Conservation (phyloP, 2,329 filamentous ascomycete genomes). For the Aspergillus latus region DNA sequence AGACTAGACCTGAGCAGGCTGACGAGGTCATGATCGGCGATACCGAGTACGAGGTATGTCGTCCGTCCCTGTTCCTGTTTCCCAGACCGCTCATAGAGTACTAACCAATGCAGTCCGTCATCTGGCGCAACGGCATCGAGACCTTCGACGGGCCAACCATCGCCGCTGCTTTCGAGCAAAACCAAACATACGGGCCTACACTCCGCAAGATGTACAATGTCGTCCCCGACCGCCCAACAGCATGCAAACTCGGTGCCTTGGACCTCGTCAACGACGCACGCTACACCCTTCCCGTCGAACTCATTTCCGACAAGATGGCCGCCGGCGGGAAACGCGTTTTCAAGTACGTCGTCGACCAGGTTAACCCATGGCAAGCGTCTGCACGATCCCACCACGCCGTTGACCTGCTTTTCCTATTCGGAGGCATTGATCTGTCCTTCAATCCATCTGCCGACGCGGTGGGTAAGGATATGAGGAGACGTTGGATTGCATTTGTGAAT, state of each 20-base stretch:
- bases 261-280: conserved; percentile 35
- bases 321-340: conserved; percentile 33
- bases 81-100: background rate
- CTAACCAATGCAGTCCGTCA: conserved; percentile 37
- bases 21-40: conserved; percentile 46
- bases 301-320: conserved; percentile 29
- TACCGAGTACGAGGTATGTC: conserved; percentile 43
- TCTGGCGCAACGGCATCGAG: conserved; percentile 49
- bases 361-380: conserved; percentile 50
- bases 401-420: conserved; percentile 49
- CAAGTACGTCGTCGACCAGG: conserved; percentile 47
- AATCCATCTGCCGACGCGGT: conserved; percentile 35
- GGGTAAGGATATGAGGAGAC: conserved; percentile 39
- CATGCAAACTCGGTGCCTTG: conserved; percentile 43
- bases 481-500: conserved; percentile 44
- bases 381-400: conserved; percentile 50
- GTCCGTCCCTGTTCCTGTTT: background rate
- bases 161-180: conserved; percentile 34
- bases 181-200: conserved; percentile 29
- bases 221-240: conserved; percentile 39
- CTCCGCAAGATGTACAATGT: conserved; percentile 46
- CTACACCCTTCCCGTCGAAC: conserved; percentile 33
- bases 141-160: conserved; percentile 35
- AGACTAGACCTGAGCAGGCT: conserved; percentile 32
- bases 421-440: conserved; percentile 39